phyloP scores from a whole-genome alignment of 345 rosid genomes.

The Crucihimalaya himalaica region DNA sequence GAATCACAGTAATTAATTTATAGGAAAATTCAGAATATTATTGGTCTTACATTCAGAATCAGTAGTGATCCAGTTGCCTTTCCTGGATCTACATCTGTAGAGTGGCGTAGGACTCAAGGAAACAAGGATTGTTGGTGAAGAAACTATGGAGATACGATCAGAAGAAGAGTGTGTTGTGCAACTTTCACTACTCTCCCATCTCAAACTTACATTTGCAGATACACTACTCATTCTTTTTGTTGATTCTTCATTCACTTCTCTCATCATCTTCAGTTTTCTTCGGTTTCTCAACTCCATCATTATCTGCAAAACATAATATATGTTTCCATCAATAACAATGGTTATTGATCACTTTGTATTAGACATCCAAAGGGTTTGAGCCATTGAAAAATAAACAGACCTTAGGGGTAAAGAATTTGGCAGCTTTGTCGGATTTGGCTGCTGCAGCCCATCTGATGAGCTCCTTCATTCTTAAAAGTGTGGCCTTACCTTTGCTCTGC shows the following conservation, averaged over 20 bases:
- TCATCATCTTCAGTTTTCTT: conserved; percentile 49
- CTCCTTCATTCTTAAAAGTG: conserved; percentile 76
- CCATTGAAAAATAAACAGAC: conserved; percentile 17
- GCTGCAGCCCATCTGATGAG: conserved; percentile 79
- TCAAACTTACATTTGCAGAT: conserved; percentile 69
- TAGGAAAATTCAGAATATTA: not conserved
- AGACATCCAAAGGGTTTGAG: not conserved
- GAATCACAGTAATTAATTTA: not conserved
- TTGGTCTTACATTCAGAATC: conserved; percentile 78
- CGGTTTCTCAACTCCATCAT: conserved; percentile 31
- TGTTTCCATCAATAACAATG: conserved; percentile 7
- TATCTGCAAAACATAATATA: conserved; percentile 8
- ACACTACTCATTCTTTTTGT: conserved; percentile 56
- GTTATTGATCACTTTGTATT: not conserved
- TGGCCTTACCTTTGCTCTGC: conserved; percentile 47
- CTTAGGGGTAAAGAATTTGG: conserved; percentile 64
- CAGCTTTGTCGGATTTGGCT: conserved; percentile 67
- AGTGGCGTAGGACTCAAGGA: conserved; percentile 52
- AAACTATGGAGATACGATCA: conserved; percentile 56
- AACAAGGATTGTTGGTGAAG: conserved; percentile 47
- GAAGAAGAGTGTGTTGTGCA: conserved; percentile 52
- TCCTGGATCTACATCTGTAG: conserved; percentile 41
- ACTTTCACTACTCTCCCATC: conserved; percentile 77
- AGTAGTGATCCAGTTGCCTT: conserved; percentile 90
- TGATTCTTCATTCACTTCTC: conserved; percentile 49